Evolutionary conservation across 768 basidiomycete species (phyloP).

Genomic region (Obba rivulosa): DNA sequence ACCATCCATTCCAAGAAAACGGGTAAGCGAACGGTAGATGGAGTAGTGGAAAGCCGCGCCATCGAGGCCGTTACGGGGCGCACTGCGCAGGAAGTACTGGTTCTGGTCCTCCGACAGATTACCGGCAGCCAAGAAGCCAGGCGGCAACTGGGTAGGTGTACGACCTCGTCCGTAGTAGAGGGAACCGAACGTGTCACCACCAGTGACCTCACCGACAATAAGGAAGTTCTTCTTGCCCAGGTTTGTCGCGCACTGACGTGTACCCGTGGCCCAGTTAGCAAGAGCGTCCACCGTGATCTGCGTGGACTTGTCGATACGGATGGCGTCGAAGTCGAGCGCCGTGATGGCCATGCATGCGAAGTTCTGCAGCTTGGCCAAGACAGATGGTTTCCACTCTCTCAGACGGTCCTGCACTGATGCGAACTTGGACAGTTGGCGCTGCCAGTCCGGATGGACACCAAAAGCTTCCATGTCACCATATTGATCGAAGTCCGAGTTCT

Average conservation of each 20-base stretch:
- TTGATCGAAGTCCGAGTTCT: conserved; percentile 85
- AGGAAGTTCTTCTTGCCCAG: conserved; percentile 84
- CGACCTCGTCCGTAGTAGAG: conserved; percentile 89
- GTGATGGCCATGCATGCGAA: conserved; percentile 87
- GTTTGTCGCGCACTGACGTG: conserved; percentile 65
- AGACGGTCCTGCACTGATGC: conserved; percentile 96
- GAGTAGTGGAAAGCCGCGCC: conserved; percentile 91
- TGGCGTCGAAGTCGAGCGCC: conserved; percentile 87
- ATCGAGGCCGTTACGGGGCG: conserved; percentile 60
- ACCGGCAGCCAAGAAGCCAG: conserved; percentile 62
- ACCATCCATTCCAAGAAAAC: conserved; percentile 95
- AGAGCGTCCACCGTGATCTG: conserved; percentile 85
- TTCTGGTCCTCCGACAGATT: conserved; percentile 55
- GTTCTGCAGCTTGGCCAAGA: conserved; percentile 69
- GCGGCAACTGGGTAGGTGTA: conserved; percentile 64
- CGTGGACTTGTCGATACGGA: conserved; percentile 93
- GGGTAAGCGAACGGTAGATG: conserved; percentile 77
- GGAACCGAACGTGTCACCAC: conserved; percentile 86
- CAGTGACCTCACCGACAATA: conserved; percentile 91
- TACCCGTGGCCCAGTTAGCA: conserved; percentile 66
- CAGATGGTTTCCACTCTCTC: conserved; percentile 81
- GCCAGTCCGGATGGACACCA: conserved; percentile 92
- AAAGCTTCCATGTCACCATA: conserved; percentile 98
- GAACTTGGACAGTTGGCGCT: conserved; percentile 92
- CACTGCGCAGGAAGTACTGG: conserved; percentile 77